A percentile compares a stretch with the other conserved stretches of the same genome.
These are phyloP conservation scores for Saposhnikovia divaricata DNA, from an alignment of 129 eudicot species.

Conservation along the genomic window DNA sequence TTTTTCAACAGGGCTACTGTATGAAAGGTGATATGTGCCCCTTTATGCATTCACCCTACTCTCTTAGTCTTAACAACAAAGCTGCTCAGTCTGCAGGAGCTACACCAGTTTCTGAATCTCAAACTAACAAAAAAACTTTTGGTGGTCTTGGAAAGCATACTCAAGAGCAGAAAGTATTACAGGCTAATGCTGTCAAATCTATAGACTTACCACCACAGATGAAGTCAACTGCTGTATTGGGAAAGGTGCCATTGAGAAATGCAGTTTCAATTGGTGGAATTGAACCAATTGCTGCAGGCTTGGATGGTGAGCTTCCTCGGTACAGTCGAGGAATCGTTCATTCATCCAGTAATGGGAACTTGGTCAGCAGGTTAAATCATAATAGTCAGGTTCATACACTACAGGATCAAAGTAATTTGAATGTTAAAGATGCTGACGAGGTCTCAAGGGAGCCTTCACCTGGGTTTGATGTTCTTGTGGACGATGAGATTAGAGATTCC, in stretches of 20 bases:
- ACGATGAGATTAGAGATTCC: constrained; percentile 53
- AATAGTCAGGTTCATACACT: constrained; percentile 25
- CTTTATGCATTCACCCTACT: constrained; percentile 47
- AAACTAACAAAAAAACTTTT: constrained; percentile 25
- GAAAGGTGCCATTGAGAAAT: constrained; percentile 26
- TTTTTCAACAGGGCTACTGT: constrained; percentile 76
- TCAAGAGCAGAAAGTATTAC: constrained; percentile 36
- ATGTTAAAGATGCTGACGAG: constrained; percentile 60
- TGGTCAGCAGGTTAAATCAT: constrained; percentile 33
- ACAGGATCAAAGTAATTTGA: constrained; percentile 36
- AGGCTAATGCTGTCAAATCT: constrained; percentile 26
- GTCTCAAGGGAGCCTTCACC: constrained; percentile 84
- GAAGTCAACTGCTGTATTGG: constrained; percentile 20
- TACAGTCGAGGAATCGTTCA: constrained; percentile 26
- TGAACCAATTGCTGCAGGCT: constrained; percentile 18
- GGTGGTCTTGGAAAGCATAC: constrained; percentile 37
- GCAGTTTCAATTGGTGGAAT: constrained; percentile 27
- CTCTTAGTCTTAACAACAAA: constrained; percentile 30
- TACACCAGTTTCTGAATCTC: constrained; percentile 29
- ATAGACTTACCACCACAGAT: constrained; percentile 21
- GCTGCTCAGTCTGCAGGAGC: constrained; percentile 23
- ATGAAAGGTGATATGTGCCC: constrained; percentile 83
- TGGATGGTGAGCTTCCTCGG: constrained; percentile 31
- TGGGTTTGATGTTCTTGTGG: constrained; percentile 93
- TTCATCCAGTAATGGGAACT: constrained; percentile 29